Percentiles rank a stretch among this genome's conserved stretches.
phyloP scores from a whole-genome alignment of 164 flowering plant species.

The Stephania cephalantha region DNA sequence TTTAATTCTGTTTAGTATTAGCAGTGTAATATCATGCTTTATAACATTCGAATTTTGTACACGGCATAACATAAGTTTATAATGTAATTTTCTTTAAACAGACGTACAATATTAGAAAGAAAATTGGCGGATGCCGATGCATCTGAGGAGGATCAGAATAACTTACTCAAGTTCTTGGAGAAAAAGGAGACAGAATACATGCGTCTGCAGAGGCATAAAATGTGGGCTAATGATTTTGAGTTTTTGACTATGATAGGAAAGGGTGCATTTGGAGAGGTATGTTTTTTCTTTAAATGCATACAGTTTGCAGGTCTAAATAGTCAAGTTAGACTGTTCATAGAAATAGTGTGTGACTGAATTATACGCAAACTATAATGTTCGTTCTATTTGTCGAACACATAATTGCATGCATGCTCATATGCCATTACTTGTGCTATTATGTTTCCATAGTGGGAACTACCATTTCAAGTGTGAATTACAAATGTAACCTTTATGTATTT shows the following conservation, averaged over 20 bases:
- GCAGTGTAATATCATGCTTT: background rate
- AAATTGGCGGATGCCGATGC: slow-evolving; percentile 93
- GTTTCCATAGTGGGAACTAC: too few species aligned
- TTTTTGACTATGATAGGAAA: slow-evolving; percentile 94
- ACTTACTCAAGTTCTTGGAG: slow-evolving; percentile 70
- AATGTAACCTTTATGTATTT: too few species aligned
- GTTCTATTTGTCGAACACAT: background rate
- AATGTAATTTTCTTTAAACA: slow-evolving; percentile 25
- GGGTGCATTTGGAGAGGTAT: slow-evolving; percentile 99
- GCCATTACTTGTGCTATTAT: too few species aligned
- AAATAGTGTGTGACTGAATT: background rate
- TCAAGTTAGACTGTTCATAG: background rate
- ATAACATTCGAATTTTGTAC: background rate
- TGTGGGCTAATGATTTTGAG: slow-evolving; percentile 97
- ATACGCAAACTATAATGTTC: background rate
- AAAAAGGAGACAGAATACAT: slow-evolving; percentile 94
- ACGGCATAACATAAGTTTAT: background rate
- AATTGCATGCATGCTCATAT: too few species aligned
- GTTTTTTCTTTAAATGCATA: background rate
- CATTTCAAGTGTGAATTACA: too few species aligned
- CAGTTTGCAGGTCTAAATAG: background rate
- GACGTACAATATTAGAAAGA: slow-evolving; percentile 73
- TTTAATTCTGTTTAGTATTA: too few species aligned
- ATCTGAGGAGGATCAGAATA: slow-evolving; percentile 81
- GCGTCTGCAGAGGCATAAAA: slow-evolving; percentile 95